Base-by-base conservation (phyloP, 306 rosid species). In the Astragalus glycyphyllos region DNA sequence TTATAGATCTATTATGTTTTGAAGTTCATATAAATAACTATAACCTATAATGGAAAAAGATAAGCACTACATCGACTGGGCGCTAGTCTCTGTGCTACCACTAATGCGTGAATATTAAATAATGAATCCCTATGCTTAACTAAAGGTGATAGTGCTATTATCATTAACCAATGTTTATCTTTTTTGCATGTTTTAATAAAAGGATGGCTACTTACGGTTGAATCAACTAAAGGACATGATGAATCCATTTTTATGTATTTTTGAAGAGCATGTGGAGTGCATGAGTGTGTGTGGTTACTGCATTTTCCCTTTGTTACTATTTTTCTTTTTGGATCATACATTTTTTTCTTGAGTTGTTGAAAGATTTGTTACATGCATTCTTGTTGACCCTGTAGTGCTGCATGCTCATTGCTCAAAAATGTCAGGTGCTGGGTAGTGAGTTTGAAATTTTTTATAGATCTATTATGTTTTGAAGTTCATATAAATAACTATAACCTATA, bases 391-490 rank as follows among this genome's bases (percentile, higher is more conserved):
- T 48, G 26, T 58, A 65, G 60, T 45, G 14, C 35, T 67, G 73
- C 44, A 59, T 44, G 71, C 57, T 70, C 40, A 37, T 54, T 15
- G 16, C 49, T 23, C 67, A 59, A 76, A 73, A 69, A 37, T 77
- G 83, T 69, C 92, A 94, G 99, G 87, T 84, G 64, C 42, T 94
- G 56, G 99, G 99, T 38, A 91, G 89, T 57, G 97, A 97, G 78
- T 94, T 86, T 78, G 97, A 94, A 82, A 96, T 94, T 34, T 87
- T 94, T 80, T n/a, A n/a, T n/a, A n/a, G 29, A 2, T 23, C 2
- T 23, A 23, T 23, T 23, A 23, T 23, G 29, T 23, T 23, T 23
- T 23, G 29, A 23, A 23, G 29, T 23, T 23, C 2, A 1, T 23
- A 23, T 23, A 23, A 23, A 23, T 23, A 23, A 23, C 29, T 23